A percentile compares a stretch with the other conserved stretches of the same genome.
Evolutionary conservation across 148 eudicot genomes (phyloP).

Genomic region (Rhododendron ovatum): DNA sequence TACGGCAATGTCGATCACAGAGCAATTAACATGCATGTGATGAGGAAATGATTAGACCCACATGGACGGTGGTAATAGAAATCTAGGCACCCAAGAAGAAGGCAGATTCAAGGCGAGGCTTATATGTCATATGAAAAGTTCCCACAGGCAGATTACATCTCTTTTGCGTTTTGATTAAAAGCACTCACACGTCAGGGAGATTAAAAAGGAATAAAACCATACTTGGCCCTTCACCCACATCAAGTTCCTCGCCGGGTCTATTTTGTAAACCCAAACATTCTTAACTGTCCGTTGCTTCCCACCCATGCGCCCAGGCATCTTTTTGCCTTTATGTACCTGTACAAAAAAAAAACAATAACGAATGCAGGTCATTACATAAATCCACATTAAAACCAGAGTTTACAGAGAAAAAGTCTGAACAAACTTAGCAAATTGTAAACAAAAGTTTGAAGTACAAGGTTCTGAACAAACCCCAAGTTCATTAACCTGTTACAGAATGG

Average conservation of each 20-base stretch:
- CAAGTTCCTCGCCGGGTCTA: constrained; percentile 83
- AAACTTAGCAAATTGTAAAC: background rate
- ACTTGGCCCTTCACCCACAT: constrained; percentile 98
- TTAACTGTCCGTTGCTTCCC: constrained; percentile 68
- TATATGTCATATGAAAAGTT: background rate
- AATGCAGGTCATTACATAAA: background rate
- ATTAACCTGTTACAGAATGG: background rate
- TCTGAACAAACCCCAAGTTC: background rate
- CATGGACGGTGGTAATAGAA: background rate
- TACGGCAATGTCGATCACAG: background rate
- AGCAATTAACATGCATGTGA: background rate
- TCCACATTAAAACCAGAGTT: background rate
- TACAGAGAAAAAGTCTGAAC: background rate
- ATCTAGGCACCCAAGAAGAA: background rate
- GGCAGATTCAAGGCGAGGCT: background rate
- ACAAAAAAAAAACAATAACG: constrained; percentile 4
- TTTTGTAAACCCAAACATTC: constrained; percentile 89
- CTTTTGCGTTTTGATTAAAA: background rate
- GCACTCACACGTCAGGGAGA: background rate
- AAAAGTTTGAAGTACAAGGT: background rate
- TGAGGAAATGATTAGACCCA: background rate
- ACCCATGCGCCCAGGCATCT: constrained; percentile 98
- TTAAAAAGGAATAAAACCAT: constrained; percentile 18
- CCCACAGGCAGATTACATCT: background rate
- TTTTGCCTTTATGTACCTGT: constrained; percentile 77